Conservation (phyloP, 2,329 filamentous ascomycete species). For the Colletotrichum orbiculare region DNA sequence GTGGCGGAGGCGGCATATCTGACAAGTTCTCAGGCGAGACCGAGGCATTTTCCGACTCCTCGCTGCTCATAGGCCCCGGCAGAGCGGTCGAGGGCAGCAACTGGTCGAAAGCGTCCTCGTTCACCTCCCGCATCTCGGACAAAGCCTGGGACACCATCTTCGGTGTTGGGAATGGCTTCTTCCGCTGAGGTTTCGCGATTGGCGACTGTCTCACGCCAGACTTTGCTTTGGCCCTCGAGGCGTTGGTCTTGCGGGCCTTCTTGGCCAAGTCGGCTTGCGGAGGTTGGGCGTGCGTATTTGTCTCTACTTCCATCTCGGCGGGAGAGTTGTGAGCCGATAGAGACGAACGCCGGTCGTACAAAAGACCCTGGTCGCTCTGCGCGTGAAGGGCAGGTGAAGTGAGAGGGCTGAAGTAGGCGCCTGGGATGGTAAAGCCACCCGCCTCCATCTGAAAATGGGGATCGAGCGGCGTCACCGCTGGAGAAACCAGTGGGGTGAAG, state of each 20-base stretch:
- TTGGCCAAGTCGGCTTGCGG: constrained; percentile 62
- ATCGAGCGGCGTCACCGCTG: constrained; percentile 85
- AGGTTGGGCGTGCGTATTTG: constrained; percentile 44
- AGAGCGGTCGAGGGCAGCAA: constrained; percentile 36
- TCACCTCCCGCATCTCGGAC: constrained; percentile 61
- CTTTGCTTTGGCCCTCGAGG: constrained; percentile 63
- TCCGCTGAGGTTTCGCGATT: constrained; percentile 74
- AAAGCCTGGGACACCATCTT: constrained; percentile 67
- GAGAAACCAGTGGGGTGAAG: constrained; percentile 84
- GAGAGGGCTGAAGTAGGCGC: constrained; percentile 84
- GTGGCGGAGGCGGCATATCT: constrained; percentile 75
- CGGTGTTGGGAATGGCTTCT: constrained; percentile 64
- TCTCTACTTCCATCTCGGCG: constrained; percentile 67
- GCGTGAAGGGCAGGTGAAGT: constrained; percentile 84
- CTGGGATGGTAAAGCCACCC: constrained; percentile 70
- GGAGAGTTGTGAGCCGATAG: constrained; percentile 63
- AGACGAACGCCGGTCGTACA: constrained; percentile 57
- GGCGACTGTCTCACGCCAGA: constrained; percentile 75
- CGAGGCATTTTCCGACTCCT: constrained; percentile 73
- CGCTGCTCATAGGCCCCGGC: constrained; percentile 48
- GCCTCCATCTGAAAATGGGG: constrained; percentile 72
- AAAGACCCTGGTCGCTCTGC: constrained; percentile 65
- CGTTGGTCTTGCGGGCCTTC: constrained; percentile 64
- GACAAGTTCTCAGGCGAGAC: constrained; percentile 72
- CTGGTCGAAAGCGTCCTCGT: constrained; percentile 47